Percentiles rank a stretch among this genome's conserved stretches.
These are phyloP conservation scores for Alnus rubra DNA, from an alignment of 306 rosid species.

Conservation along the genomic window DNA sequence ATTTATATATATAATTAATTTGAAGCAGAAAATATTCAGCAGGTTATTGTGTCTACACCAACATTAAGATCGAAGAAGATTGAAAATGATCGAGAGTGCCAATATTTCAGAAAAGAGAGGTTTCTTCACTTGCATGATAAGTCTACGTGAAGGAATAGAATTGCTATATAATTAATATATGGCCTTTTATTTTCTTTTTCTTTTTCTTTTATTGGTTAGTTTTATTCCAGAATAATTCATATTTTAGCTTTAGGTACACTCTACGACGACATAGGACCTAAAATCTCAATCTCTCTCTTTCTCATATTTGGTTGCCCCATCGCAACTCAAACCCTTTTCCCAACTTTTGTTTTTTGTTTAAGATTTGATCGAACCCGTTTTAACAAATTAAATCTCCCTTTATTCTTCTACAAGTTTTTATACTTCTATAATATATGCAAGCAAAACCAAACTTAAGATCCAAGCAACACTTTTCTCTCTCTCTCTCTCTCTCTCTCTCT, in stretches of 20 bases:
- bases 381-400: conserved; percentile 39
- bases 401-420: conserved; percentile 57
- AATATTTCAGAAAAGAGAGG: conserved; percentile 15
- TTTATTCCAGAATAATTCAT: conserved; percentile 34
- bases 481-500: neutral
- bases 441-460: conserved; percentile 59
- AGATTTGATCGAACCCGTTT: conserved; percentile 14
- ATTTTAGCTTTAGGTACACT: conserved; percentile 62
- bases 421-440: conserved; percentile 28
- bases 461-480: conserved; percentile 41
- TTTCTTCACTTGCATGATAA: conserved; percentile 59
- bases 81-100: neutral
- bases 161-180: conserved; percentile 34
- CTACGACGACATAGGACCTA: conserved; percentile 74
- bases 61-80: neutral
- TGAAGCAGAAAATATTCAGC: no score
- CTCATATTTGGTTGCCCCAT: conserved; percentile 55
- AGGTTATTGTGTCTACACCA: neutral
- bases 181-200: conserved; percentile 3
- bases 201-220: neutral
- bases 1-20: no score
- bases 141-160: conserved; percentile 63
- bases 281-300: conserved; percentile 29
- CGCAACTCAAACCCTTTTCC: conserved; percentile 55
- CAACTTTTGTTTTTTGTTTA: conserved; percentile 27